Conservation (phyloP, 371 early-diverging fungal genomes). For the Scutellospora calospora region DNA sequence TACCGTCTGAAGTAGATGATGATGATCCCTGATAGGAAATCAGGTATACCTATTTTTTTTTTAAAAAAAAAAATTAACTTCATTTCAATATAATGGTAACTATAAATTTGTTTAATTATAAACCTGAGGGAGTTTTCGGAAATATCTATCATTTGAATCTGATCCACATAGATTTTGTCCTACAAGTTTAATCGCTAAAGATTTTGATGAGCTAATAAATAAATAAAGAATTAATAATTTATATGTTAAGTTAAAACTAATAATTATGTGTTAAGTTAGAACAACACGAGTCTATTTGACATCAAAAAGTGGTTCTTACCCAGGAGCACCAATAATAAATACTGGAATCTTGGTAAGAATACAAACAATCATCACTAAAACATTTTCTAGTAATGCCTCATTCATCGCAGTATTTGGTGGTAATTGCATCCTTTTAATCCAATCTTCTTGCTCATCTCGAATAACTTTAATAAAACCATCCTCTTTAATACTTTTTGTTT, state of each 20-base stretch:
- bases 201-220: slow-evolving; percentile 18
- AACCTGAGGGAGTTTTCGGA: slow-evolving; percentile 26
- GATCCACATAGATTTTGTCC: slow-evolving; percentile 24
- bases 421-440: slow-evolving; percentile 9
- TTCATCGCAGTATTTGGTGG: neutral
- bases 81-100: neutral
- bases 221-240: neutral
- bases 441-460: slow-evolving; percentile 32
- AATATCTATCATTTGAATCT: slow-evolving; percentile 30
- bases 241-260: neutral
- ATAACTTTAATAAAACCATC: neutral
- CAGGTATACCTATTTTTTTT: slow-evolving; percentile 8
- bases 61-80: neutral
- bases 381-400: slow-evolving; percentile 41
- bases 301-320: slow-evolving; percentile 39
- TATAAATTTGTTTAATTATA: neutral
- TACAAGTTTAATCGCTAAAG: slow-evolving; percentile 15
- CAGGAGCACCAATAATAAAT: no score
- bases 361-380: slow-evolving; percentile 35
- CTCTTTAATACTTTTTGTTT: neutral
- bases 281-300: slow-evolving; percentile 32
- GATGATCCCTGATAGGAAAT: slow-evolving; percentile 38
- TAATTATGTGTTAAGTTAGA: neutral
- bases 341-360: slow-evolving; percentile 39
- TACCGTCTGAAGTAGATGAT: slow-evolving; percentile 42